Base-by-base conservation (phyloP, 257 asterid genomes). In the Fraxinus excelsior region DNA sequence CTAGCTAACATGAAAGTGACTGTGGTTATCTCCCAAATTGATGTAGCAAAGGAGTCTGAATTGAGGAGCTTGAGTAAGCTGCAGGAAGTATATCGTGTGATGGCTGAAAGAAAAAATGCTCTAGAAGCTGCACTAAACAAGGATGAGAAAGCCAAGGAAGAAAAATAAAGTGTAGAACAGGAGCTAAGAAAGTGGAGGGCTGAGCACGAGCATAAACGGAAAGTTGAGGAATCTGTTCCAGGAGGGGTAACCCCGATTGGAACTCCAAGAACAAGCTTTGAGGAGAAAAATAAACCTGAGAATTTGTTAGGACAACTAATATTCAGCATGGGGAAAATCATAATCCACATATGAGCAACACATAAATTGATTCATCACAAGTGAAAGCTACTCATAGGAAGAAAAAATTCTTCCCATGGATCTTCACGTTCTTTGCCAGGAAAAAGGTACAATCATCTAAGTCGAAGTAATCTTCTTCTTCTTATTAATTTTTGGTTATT, bases 151-250 rank as follows among this genome's bases (percentile, higher is more conserved):
- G 95, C 97, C 7, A 85, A 88, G 79, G 93, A 87, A 85, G 97
- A 94, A 28, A 96, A 96, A 77, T 80, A 93, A 77, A 91, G 87
- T 2, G 88, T 83, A 5, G 98, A 96, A 76, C 98, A 93, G 70
- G 98, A 93, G 87, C 72, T 96, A 72, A 86, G 98, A 71, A 86
- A 82, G 73, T 88, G 97, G 97, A 88, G 98, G 84, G 87, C 92
- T 8, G 95, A 96, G 76, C 87, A 90, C 25, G 97, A 90, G 81
- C 94, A 88, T 65, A 90, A 87, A 76, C 81, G 97, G 67, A 93
- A 88, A 84, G 89, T 92, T 21, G 85, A 82, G 2, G 92, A 81
- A 74, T 74, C 89, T 0, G 51, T 72, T 75, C 86, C 86, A 3
- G 80, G 74, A 13, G 49, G 62, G n/a, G 62, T 67, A 28, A 76